A percentile compares a stretch with the other conserved stretches of the same genome.
phyloP scores from a whole-genome alignment of 345 rosid species.

The Physaria fendleri region DNA sequence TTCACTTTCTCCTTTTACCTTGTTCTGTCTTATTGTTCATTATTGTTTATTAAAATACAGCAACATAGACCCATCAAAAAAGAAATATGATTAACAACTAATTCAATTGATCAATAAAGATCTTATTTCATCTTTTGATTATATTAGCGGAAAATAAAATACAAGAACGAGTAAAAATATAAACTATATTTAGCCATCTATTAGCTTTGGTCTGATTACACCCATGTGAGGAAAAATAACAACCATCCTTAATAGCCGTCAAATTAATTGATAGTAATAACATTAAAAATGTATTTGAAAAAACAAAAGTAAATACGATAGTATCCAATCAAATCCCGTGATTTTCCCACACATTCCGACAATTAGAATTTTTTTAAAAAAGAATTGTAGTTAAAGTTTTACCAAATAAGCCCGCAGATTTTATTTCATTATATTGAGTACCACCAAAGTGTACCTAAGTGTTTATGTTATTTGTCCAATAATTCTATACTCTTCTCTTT shows the following conservation, averaged over 20 bases:
- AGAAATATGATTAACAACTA: slow-evolving; percentile 7
- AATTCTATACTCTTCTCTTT: too few relatives aligned
- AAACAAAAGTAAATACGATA: neutral
- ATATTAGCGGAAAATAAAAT: slow-evolving; percentile 20
- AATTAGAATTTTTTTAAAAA: too few relatives aligned
- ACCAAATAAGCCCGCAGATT: too few relatives aligned
- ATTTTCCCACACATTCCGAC: slow-evolving; percentile 12
- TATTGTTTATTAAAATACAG: too few relatives aligned
- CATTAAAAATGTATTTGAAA: too few relatives aligned
- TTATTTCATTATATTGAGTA: slow-evolving; percentile 10
- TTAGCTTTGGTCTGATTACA: slow-evolving; percentile 18
- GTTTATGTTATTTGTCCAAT: slow-evolving; percentile 15
- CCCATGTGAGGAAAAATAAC: slow-evolving; percentile 26
- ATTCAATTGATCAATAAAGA: slow-evolving; percentile 22
- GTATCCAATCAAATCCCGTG: slow-evolving; percentile 21
- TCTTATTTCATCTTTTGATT: slow-evolving; percentile 29
- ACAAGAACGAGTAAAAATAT: slow-evolving; percentile 25
- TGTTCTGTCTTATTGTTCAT: neutral
- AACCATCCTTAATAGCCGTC: slow-evolving; percentile 14
- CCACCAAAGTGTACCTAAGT: slow-evolving; percentile 27
- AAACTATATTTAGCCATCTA: too few relatives aligned
- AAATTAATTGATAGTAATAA: too few relatives aligned
- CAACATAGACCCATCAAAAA: neutral
- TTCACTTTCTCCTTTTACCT: slow-evolving; percentile 10
- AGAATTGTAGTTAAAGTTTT: neutral